Conservation (phyloP, 2,329 filamentous ascomycete species). For the Tricladium varicosporioides region DNA sequence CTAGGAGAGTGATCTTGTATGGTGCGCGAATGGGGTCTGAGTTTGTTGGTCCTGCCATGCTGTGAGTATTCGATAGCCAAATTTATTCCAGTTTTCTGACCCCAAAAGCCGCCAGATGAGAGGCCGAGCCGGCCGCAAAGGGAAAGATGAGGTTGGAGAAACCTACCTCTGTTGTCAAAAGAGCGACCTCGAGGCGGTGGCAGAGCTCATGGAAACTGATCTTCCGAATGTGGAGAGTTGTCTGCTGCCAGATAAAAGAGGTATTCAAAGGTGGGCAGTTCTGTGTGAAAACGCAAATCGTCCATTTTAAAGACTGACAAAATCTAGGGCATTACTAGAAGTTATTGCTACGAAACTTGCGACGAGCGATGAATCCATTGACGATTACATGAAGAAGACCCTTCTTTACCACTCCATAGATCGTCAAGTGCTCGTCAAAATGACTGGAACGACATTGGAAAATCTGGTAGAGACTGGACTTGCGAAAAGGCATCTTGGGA, state of each 20-base stretch:
- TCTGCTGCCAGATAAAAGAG: slow-evolving; percentile 62
- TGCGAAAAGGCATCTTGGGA: slow-evolving; percentile 48
- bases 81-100: slow-evolving; percentile 25
- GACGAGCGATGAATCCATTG: slow-evolving; percentile 60
- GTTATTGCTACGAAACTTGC: slow-evolving; percentile 67
- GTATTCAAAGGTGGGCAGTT: slow-evolving; percentile 57
- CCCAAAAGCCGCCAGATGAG: slow-evolving; percentile 66
- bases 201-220: slow-evolving; percentile 69
- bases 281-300: background rate
- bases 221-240: slow-evolving; percentile 69
- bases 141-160: slow-evolving; percentile 74
- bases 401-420: slow-evolving; percentile 60
- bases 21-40: slow-evolving; percentile 74
- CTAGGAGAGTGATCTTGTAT: slow-evolving; percentile 72
- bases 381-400: slow-evolving; percentile 68
- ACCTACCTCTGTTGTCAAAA: slow-evolving; percentile 74
- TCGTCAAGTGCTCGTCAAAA: slow-evolving; percentile 46
- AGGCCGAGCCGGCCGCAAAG: slow-evolving; percentile 73
- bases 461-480: slow-evolving; percentile 57
- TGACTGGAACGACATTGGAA: slow-evolving; percentile 57
- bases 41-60: slow-evolving; percentile 73
- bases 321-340: slow-evolving; percentile 65
- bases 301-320: slow-evolving; percentile 7
- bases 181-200: slow-evolving; percentile 65
- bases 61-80: slow-evolving; percentile 41